Base-by-base conservation (phyloP, 208 protist species). In the Sergeia podlipaevii region DNA sequence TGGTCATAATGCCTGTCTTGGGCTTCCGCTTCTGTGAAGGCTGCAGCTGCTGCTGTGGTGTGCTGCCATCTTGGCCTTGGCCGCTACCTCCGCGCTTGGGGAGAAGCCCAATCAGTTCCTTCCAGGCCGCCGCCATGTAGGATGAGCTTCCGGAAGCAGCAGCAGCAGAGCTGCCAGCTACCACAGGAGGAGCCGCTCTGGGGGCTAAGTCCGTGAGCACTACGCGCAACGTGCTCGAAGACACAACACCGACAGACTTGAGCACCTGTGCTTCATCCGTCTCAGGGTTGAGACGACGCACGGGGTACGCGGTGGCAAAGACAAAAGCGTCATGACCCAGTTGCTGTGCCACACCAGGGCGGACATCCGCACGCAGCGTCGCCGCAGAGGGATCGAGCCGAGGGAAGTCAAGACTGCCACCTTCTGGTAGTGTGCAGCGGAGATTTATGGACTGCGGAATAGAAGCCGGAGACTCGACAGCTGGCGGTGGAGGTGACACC, bases 341-440 rank as follows among this genome's bases (percentile, higher is more conserved):
- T 0, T 55, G 37, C 7, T 10, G 57, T 24, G 27, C 70, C 1
- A 90, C 56, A 7, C 15, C 24, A 10, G 63, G 65, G 0, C 85
- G 77, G n/a, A 93, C 65, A 24, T 78, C 41, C n/a, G 38, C 32
- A 6, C 56, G 60, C 17, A 93, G 66, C 6, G 81, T 85, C 27
- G 52, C 74, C 20, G 36, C 47, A 28, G 37, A 10, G 1, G 67
- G 68, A 51, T 78, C 55, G 21, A 90, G 60, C 3, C 15, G 30
- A 23, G 29, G 15, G 26, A 74, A 69, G 20, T 58, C 78, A 46
- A 69, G 60, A 17, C 34, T 69, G 52, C 47, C 51, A 50, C 85
- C 80, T n/a, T 61, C 62, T 8, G 85, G 81, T 4, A 93, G 70
- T 4, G 63, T 52, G 47, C 75, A 90, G 58, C 76, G 80, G 1